Evolutionary conservation across 2,329 filamentous ascomycete genomes (phyloP).

Genomic region (Zalaria sp.): DNA sequence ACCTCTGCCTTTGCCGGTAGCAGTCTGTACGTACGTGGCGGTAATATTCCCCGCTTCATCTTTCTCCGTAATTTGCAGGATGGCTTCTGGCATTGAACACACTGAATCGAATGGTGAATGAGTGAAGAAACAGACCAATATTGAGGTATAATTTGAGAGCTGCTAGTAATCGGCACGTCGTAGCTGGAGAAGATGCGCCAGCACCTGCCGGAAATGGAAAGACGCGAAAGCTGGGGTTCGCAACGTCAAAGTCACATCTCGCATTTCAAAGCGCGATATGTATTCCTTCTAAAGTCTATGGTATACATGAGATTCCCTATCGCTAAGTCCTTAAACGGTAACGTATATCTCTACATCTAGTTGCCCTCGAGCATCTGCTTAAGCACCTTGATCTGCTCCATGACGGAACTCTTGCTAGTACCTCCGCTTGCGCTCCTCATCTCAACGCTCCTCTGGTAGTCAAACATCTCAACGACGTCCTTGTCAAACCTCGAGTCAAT

Average conservation of each 20-base stretch:
- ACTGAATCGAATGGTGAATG: too few species aligned
- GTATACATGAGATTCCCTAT: too few species aligned
- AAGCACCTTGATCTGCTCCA: slow-evolving; percentile 47
- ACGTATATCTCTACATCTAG: background rate
- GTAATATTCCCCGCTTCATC: slow-evolving; percentile 37
- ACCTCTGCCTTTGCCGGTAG: slow-evolving; percentile 9
- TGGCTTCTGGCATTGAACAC: too few species aligned
- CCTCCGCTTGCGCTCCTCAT: slow-evolving; percentile 63
- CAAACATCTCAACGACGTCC: slow-evolving; percentile 57
- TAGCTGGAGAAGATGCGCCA: too few species aligned
- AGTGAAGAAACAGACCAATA: too few species aligned
- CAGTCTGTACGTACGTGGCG: slow-evolving; percentile 35
- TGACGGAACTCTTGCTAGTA: slow-evolving; percentile 55
- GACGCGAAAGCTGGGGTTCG: too few species aligned
- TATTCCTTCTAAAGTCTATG: too few species aligned
- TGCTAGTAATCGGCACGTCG: too few species aligned
- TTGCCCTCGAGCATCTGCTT: slow-evolving; percentile 24
- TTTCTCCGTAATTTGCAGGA: slow-evolving; percentile 18
- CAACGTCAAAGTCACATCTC: too few species aligned
- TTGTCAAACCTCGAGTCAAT: slow-evolving; percentile 57
- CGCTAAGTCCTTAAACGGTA: background rate
- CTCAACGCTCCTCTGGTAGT: slow-evolving; percentile 77
- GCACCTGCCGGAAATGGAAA: too few species aligned
- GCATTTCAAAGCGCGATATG: too few species aligned
- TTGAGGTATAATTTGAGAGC: too few species aligned